Percentiles rank a stretch among this genome's conserved stretches.
These are phyloP conservation scores for Colletotrichum limetticola DNA, from an alignment of 2,329 filamentous ascomycete species.

Conservation along the genomic window DNA sequence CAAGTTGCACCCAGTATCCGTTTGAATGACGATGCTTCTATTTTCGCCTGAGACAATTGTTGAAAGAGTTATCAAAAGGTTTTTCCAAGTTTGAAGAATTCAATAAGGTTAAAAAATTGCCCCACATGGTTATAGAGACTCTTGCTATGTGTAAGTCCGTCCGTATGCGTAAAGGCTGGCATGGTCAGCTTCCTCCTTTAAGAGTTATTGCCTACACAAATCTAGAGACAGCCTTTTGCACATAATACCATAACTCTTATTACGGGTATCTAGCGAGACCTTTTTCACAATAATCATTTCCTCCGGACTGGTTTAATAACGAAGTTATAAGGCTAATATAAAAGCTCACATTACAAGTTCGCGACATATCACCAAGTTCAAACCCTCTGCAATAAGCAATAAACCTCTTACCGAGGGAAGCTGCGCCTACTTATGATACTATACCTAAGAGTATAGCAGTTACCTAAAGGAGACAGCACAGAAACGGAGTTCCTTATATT, in stretches of 20 bases:
- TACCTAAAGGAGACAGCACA: not conserved
- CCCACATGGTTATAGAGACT: not conserved
- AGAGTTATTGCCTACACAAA: not conserved
- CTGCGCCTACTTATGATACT: not conserved
- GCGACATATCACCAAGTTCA: not conserved
- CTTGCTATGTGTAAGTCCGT: not conserved
- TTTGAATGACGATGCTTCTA: not conserved
- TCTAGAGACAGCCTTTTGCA: not conserved
- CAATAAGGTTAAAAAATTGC: not conserved
- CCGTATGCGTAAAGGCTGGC: not conserved
- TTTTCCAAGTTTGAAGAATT: not conserved
- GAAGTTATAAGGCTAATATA: not conserved
- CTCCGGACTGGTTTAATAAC: not conserved
- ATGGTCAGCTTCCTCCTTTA: not conserved
- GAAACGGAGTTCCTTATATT: not conserved
- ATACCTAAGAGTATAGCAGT: not conserved
- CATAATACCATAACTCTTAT: too few relatives aligned
- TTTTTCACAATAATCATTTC: not conserved
- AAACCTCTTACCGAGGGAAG: not conserved
- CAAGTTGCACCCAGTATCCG: not conserved
- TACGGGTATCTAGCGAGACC: too few relatives aligned
- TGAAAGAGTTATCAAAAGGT: too few relatives aligned
- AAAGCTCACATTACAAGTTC: not conserved
- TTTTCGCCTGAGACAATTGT: not conserved
- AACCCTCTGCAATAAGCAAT: too few relatives aligned